phyloP scores from a whole-genome alignment of 345 rosid genomes.

The Salix dunnii region DNA sequence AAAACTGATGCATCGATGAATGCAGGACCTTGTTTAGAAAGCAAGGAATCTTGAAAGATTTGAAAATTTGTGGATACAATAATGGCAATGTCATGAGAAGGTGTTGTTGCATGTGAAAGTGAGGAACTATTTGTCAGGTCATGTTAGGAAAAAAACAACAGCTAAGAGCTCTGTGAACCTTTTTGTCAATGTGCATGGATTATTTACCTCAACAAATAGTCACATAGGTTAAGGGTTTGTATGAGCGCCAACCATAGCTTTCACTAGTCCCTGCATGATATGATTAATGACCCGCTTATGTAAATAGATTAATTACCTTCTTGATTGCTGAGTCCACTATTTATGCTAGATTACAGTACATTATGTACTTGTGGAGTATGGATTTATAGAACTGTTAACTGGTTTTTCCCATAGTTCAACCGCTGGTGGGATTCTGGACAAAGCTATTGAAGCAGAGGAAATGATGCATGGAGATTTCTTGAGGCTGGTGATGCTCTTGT shows the following conservation, averaged over 20 bases:
- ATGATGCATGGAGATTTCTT: constrained; percentile 64
- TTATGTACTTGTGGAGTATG: background rate
- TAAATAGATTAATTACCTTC: too few relatives aligned
- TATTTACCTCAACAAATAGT: too few relatives aligned
- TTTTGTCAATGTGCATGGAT: too few relatives aligned
- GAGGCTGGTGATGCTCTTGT: constrained; percentile 60
- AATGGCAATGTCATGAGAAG: background rate
- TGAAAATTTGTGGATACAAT: background rate
- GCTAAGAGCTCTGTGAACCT: too few relatives aligned
- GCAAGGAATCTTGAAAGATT: background rate
- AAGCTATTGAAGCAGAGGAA: constrained; percentile 74
- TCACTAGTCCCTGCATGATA: too few relatives aligned
- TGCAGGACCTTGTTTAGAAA: background rate
- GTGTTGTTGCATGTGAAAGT: too few relatives aligned
- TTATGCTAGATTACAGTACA: background rate
- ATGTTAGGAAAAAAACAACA: too few relatives aligned
- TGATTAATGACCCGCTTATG: background rate
- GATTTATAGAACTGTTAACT: background rate
- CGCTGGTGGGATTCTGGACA: constrained; percentile 63
- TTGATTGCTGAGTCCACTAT: background rate
- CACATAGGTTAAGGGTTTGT: too few relatives aligned
- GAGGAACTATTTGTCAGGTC: too few relatives aligned
- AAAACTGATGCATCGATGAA: background rate
- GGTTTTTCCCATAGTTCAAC: constrained; percentile 33
- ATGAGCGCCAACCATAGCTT: too few relatives aligned